Evolutionary conservation across 345 rosid species (phyloP), one percentile per base, ranked within the genome.

Genomic region (Populus pruinosa): DNA sequence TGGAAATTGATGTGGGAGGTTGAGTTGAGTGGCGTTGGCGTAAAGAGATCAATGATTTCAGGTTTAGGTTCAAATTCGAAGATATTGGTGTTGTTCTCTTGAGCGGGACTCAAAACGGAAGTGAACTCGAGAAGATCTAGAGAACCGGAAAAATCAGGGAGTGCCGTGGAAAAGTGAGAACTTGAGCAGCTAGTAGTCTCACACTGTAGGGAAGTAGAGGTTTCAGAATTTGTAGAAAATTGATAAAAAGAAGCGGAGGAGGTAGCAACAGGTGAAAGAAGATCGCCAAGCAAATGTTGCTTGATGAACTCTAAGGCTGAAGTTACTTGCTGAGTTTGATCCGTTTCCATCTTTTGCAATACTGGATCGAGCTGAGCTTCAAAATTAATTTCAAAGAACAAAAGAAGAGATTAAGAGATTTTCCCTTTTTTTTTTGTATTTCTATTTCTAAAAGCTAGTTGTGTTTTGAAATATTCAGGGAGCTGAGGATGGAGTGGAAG

Each of bases 271-370:
- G 79, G 83, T 8, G 79, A 73, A 6, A 72, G 65, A 23, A 77
- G 71, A 44, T 91, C 97, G 43, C 78, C 90, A 27, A 94, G 84
- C 39, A 94, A 86, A 71, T 88, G 87, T 12, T 82, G 87, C 78
- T 89, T 43, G 72, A 94, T 90, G 66, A 82, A 71, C 76, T 69
- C 84, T 49, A 94, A 90, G 50, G 90, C 80, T 7, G 78, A 68
- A 0, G 87, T 82, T 13, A 79, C 84, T 68, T 85, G 89, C 41
- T 16, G 53, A 33, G 25, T 70, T 38, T 83, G 82, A 0, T 84
- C 64, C 4, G 64, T 74, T 1, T 86, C 87, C 93, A 88, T 89
- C 10, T 27, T 63, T 7, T 47, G 53, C 53, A 47, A 1, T 12
- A 14, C 53, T 14, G 23, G 64, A 59, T 23, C 27, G 14, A 23